These are phyloP conservation scores for Lunasporangiospora selenospora DNA, from an alignment of 192 early-diverging fungal species.

Conservation along the genomic window DNA sequence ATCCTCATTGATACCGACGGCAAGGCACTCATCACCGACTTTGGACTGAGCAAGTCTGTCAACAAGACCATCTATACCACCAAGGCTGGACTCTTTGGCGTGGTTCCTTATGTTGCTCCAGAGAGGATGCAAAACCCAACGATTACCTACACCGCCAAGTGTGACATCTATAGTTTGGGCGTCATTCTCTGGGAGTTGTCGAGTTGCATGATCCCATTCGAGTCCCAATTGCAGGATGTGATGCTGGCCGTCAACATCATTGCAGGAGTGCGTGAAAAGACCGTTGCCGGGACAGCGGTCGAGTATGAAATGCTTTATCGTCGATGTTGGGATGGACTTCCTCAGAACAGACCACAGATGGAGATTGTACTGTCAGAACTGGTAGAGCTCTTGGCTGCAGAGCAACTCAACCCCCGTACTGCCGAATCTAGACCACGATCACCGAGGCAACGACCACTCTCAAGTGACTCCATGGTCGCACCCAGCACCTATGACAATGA, in stretches of 20 bases:
- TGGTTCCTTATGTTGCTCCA: conserved; percentile 60
- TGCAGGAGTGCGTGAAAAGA: conserved; percentile 46
- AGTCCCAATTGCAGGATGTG: conserved; percentile 48
- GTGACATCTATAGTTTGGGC: conserved; percentile 62
- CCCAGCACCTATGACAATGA: conserved; percentile 29
- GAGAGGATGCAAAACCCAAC: conserved; percentile 55
- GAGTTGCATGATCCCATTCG: conserved; percentile 44
- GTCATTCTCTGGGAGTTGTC: conserved; percentile 61
- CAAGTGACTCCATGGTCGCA: conserved; percentile 38
- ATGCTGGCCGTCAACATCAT: conserved; percentile 52
- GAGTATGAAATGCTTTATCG: conserved; percentile 51
- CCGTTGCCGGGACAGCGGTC: conserved; percentile 43
- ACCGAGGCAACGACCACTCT: conserved; percentile 27
- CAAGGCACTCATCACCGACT: conserved; percentile 45
- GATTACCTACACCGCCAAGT: conserved; percentile 50
- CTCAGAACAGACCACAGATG: conserved; percentile 48
- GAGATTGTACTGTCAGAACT: conserved; percentile 47
- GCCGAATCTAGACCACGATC: conserved; percentile 25
- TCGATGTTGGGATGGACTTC: conserved; percentile 50
- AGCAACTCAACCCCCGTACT: conserved; percentile 32
- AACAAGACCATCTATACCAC: conserved; percentile 48
- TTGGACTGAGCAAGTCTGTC: conserved; percentile 43
- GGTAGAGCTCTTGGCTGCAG: conserved; percentile 35
- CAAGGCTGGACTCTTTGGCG: conserved; percentile 55
- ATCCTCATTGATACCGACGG: conserved; percentile 49